phyloP scores from a whole-genome alignment of 208 protist genomes.

The Crithidia fasciculata region DNA sequence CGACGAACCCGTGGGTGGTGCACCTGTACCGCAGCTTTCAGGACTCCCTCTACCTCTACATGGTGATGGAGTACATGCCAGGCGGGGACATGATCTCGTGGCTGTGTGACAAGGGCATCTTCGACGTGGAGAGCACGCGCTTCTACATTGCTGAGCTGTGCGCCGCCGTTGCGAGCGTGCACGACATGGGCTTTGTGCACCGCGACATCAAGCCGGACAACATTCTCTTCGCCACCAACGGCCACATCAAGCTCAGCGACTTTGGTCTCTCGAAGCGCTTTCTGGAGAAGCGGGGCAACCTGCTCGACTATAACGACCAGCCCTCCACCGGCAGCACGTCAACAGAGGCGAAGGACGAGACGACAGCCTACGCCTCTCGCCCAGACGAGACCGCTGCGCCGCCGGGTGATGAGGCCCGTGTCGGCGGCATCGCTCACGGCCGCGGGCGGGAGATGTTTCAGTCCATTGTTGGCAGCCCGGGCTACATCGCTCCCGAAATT shows the following conservation, averaged over 20 bases:
- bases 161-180: conserved; percentile 88
- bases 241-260: conserved; percentile 98
- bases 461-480: conserved; percentile 96
- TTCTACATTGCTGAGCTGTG: conserved; percentile 95
- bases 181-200: conserved; percentile 92
- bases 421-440: conserved; percentile 27
- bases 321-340: conserved; percentile 16
- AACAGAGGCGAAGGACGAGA: conserved; percentile 4
- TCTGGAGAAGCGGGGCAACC: conserved; percentile 58
- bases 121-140: conserved; percentile 83
- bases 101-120: conserved; percentile 89
- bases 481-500: conserved; percentile 98
- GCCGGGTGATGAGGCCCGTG: neutral
- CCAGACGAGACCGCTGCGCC: conserved; percentile 3
- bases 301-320: conserved; percentile 65
- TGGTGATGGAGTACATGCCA: conserved; percentile 96
- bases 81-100: conserved; percentile 94
- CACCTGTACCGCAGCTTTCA: conserved; percentile 93
- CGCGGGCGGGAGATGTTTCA: conserved; percentile 78
- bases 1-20: conserved; percentile 90
- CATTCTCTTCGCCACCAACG: conserved; percentile 95
- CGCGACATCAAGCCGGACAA: conserved; percentile 99
- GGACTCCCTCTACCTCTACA: conserved; percentile 92
- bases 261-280: conserved; percentile 97
- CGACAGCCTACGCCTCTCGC: conserved; percentile 8